Evolutionary conservation across 345 rosid genomes (phyloP), one percentile per base, ranked within the genome.

Genomic region (Raphanus sativus): DNA sequence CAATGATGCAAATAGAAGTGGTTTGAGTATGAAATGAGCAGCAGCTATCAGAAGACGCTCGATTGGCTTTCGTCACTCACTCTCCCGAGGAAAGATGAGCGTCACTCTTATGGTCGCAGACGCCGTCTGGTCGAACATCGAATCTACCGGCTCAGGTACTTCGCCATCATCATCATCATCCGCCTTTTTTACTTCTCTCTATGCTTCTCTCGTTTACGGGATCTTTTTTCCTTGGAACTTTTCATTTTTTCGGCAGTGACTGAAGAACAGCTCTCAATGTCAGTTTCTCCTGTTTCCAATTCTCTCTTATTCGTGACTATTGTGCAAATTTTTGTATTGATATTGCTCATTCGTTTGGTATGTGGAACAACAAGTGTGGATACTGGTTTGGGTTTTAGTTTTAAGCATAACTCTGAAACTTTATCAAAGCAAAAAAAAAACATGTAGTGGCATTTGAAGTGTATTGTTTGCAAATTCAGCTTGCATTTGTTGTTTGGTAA

Each of bases 401-500:
- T 60, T 5, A 5, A n/a, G 2, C 13, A 72, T 38, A 25, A 21
- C 21, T n/a, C n/a, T n/a, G n/a, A n/a, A n/a, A n/a, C n/a, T n/a
- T n/a, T n/a, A n/a, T n/a, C 21, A 21, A 21, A 21, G 21, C 21
- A 21, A 21, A 21, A 21, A 21, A 21, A 21, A 21, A 21, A 21
- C 21, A 21, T 1, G 25, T 12, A n/a, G 11, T 48, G 34, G 61
- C 2, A 8, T 36, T 26, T 56, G n/a, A 33, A 45, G 56, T 65
- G 1, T 48, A 21, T 21, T 24, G 6, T 56, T 9, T 56, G 10
- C 4, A 69, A 77, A 25, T 38, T 48, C 80, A 94, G 98, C 48
- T 86, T 92, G 86, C 88, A 90, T 84, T 83, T 92, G 83, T 79
- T 92, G 87, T 94, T 88, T 81, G 98, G 98, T 74, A 94, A 90